Base-by-base conservation (phyloP, 176 grass and related monocot species). In the Alopecurus myosuroides region DNA sequence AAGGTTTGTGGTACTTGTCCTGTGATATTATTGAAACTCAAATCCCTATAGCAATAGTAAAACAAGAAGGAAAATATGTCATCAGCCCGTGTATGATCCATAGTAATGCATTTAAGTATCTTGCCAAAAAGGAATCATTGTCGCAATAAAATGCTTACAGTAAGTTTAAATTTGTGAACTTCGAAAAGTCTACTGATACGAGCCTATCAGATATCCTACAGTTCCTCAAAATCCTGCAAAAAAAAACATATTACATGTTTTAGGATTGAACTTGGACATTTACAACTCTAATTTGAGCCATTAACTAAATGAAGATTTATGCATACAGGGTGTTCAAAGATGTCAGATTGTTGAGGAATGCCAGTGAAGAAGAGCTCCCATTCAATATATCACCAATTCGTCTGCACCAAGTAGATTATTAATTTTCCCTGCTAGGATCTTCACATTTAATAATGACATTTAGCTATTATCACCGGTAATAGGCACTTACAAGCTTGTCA, bases 11-110 rank as follows among this genome's bases (percentile, higher is more conserved):
- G 89, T 81, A 95, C 40, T 90, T 88, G 79, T 7, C 93, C 96
- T 44, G 93, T 94, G 50, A 98, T 85, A 87, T 92, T 94, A 78
- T 98, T 98, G 66, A 98, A 98, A 73, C 96, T 98, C 85, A 94
- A 87, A 82, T 98, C 96, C 89, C 93, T 94, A n/a, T 34, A 42
- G 28, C 65, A 67, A 17, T 14, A 65, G 60, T n/a, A 63, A 23
- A 55, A 6, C 3, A 17, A 50, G 9, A 75, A 50, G 29, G 44
- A 4, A 49, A 51, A 49, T 9, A 34, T 20, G 72, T 75, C 45
- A 75, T 11, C 9, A 30, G 19, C 14, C 15, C 31, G 19, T 49
- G 15, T 49, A 49, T 22, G 34, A 50, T 30, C 17, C 9, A 74
- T 50, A 49, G 41, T 15, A 28, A 28, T 29, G 72, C 45, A 75